These are phyloP conservation scores for Hypoxylon fragiforme DNA, from an alignment of 495 filamentous ascomycete species.

Conservation along the genomic window DNA sequence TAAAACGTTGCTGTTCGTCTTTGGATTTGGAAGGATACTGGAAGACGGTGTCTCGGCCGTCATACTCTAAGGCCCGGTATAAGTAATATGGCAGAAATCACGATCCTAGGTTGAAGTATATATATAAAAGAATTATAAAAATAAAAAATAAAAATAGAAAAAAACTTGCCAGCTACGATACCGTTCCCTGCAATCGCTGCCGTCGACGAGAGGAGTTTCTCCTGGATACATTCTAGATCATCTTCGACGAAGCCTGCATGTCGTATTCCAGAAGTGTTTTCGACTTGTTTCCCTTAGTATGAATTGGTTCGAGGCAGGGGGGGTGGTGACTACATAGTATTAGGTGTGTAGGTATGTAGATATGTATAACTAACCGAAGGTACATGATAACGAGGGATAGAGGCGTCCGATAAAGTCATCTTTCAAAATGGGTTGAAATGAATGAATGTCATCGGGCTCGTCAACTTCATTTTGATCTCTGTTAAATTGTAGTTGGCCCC, in stretches of 20 bases:
- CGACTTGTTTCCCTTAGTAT: constrained; percentile 32
- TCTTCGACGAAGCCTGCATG: constrained; percentile 31
- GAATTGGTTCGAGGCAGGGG: too few species aligned
- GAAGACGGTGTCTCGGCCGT: constrained; percentile 22
- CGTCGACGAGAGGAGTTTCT: constrained; percentile 20
- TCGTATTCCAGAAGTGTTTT: constrained; percentile 30
- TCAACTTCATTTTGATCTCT: constrained; percentile 2
- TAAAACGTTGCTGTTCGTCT: constrained; percentile 19
- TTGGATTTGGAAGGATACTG: constrained; percentile 34
- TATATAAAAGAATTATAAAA: too few species aligned
- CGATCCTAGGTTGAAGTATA: too few species aligned
- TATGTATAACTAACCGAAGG: constrained; percentile 39
- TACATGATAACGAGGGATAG: constrained; percentile 41
- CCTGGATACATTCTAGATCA: constrained; percentile 3
- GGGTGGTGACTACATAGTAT: too few species aligned
- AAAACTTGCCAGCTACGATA: constrained; percentile 29
- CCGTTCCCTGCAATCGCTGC: constrained; percentile 43
- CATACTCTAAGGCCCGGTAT: constrained; percentile 26
- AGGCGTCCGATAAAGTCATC: constrained; percentile 37
- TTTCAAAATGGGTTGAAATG: constrained; percentile 43
- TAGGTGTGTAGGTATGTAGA: background rate
- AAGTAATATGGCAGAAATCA: constrained; percentile 8
- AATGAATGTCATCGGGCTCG: constrained; percentile 46
- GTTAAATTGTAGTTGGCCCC: constrained; percentile 48
- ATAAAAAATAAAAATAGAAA: background rate